Evolutionary conservation across 805 yeast species (phyloP).

Genomic region (Lachancea kluyveri): DNA sequence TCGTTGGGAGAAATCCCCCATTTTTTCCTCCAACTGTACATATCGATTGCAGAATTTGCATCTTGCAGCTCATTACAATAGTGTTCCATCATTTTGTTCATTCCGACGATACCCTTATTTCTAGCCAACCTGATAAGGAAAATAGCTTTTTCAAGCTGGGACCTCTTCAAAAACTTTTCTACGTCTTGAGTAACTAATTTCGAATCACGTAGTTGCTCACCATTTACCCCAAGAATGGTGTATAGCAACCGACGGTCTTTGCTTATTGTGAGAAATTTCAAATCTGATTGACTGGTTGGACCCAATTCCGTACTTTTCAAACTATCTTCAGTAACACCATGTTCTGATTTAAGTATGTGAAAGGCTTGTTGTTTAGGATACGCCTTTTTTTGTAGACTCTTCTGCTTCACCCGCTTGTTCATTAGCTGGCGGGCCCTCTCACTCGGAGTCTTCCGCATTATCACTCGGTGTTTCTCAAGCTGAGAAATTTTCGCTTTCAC

Average conservation of each 20-base stretch:
- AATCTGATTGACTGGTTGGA: constrained; percentile 32
- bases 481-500: constrained; percentile 5
- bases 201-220: constrained; percentile 53
- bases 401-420: constrained; percentile 13
- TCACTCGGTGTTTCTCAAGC: constrained; percentile 5
- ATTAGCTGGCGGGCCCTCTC: constrained; percentile 14
- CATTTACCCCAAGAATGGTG: constrained; percentile 53
- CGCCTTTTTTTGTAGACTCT: constrained; percentile 20
- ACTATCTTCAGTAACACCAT: constrained; percentile 15
- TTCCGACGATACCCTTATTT: constrained; percentile 48
- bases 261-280: constrained; percentile 24
- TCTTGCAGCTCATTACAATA: constrained; percentile 36
- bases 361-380: constrained; percentile 25
- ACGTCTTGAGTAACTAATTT: constrained; percentile 49
- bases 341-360: constrained; percentile 16
- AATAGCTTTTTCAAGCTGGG: constrained; percentile 47
- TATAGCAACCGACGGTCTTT: constrained; percentile 43
- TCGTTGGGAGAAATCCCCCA: constrained; percentile 53
- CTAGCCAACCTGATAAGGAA: constrained; percentile 43
- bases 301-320: constrained; percentile 28
- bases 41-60: constrained; percentile 42
- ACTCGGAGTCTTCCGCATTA: constrained; percentile 15
- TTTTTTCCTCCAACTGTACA: constrained; percentile 51
- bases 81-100: constrained; percentile 56
- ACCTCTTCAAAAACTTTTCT: constrained; percentile 42